Evolutionary conservation across 177 flowering plant genomes (phyloP).

Genomic region (Telopea speciosissima): DNA sequence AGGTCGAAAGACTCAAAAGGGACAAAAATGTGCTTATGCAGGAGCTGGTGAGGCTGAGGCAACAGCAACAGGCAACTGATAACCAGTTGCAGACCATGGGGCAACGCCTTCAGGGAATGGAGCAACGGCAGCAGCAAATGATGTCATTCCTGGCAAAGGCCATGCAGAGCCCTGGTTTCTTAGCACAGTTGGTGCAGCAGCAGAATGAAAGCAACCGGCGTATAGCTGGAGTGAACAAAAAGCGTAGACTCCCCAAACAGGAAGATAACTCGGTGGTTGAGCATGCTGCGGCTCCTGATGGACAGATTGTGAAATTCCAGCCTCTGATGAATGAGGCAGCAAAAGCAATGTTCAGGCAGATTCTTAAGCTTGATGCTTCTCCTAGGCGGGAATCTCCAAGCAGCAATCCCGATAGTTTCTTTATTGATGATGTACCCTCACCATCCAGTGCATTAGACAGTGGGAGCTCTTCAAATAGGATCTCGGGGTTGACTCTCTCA

Average conservation of each 20-base stretch:
- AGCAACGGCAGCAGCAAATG: slow-evolving; percentile 62
- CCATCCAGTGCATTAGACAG: slow-evolving; percentile 26
- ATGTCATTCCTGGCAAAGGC: slow-evolving; percentile 77
- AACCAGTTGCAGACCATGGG: slow-evolving; percentile 43
- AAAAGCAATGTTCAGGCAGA: slow-evolving; percentile 61
- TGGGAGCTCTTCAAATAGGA: slow-evolving; percentile 29
- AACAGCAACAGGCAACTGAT: slow-evolving; percentile 62
- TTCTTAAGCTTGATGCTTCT: slow-evolving; percentile 45
- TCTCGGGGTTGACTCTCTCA: slow-evolving; percentile 48
- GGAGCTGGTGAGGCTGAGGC: slow-evolving; percentile 63
- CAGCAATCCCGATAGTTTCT: slow-evolving; percentile 32
- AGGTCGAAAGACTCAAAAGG: slow-evolving; percentile 52
- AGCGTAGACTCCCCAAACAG: slow-evolving; percentile 68
- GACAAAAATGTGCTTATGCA: slow-evolving; percentile 69
- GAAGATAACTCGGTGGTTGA: slow-evolving; percentile 36
- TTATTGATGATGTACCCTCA: slow-evolving; percentile 40
- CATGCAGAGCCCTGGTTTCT: slow-evolving; percentile 54
- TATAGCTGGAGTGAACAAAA: slow-evolving; percentile 70
- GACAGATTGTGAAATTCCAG: slow-evolving; percentile 84
- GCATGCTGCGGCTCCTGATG: slow-evolving; percentile 40
- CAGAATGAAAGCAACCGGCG: slow-evolving; percentile 63
- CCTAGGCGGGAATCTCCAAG: slow-evolving; percentile 34
- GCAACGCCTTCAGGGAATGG: slow-evolving; percentile 53
- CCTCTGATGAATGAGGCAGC: slow-evolving; percentile 66
- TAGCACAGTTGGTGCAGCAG: slow-evolving; percentile 53